These are phyloP conservation scores for Scutellaria minor DNA, from an alignment of 257 asterid genomes.

Conservation along the genomic window DNA sequence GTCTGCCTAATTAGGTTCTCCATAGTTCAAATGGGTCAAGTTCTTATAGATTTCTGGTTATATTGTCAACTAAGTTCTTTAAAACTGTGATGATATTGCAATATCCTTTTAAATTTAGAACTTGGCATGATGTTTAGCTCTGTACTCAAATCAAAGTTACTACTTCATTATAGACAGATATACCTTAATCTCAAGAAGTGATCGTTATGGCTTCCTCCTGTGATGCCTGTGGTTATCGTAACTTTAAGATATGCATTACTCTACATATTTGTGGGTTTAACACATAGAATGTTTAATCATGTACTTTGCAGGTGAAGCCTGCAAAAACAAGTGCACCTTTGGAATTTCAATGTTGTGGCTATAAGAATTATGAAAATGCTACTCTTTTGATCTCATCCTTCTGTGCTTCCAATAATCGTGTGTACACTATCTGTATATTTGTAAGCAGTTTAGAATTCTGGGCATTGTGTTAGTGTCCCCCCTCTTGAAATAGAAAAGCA, in stretches of 20 bases:
- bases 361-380: not conserved
- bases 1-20: too few relatives aligned
- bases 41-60: not conserved
- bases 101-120: not conserved
- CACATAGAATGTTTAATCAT: too few relatives aligned
- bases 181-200: constrained; percentile 45
- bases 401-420: not conserved
- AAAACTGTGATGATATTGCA: constrained; percentile 35
- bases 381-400: not conserved
- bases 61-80: not conserved
- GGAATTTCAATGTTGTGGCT: not conserved
- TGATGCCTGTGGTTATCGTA: constrained; percentile 53
- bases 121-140: not conserved
- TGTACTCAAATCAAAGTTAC: constrained; percentile 23
- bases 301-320: too few relatives aligned
- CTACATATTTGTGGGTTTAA: not conserved
- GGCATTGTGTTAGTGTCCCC: not conserved
- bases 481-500: not conserved
- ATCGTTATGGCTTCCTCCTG: constrained; percentile 94
- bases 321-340: constrained; percentile 6
- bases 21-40: not conserved
- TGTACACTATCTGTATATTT: constrained; percentile 23
- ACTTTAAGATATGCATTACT: constrained; percentile 26
- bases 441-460: constrained; percentile 1
- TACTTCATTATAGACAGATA: constrained; percentile 63